phyloP scores from a whole-genome alignment of 768 basidiomycete species.

The Lentinula guzmanii region DNA sequence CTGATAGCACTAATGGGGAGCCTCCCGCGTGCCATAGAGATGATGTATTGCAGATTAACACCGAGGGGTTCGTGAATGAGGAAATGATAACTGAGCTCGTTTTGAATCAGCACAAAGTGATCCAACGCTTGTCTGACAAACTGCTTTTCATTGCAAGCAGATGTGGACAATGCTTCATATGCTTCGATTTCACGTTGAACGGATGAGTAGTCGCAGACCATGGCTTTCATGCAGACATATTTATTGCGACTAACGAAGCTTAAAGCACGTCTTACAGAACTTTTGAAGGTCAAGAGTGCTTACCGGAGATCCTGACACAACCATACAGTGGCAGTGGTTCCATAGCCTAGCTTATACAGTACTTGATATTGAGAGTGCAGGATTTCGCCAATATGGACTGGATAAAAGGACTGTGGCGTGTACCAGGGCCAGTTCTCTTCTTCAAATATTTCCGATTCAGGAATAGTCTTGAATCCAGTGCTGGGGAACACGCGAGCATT shows the following conservation, averaged over 20 bases:
- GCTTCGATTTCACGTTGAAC: neutral
- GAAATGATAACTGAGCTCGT: neutral
- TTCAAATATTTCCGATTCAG: conserved; percentile 9
- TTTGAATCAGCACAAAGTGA: neutral
- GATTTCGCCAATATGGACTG: conserved; percentile 25
- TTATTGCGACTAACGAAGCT: neutral
- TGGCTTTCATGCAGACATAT: conserved; percentile 7
- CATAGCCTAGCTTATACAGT: conserved; percentile 26
- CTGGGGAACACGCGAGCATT: too few species aligned
- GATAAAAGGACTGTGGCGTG: conserved; percentile 18
- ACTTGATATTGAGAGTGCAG: conserved; percentile 23
- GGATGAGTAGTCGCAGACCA: neutral
- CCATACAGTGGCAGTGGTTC: conserved; percentile 21
- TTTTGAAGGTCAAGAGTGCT: neutral
- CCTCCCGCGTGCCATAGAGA: neutral
- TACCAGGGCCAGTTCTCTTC: conserved; percentile 22
- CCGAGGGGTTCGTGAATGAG: neutral
- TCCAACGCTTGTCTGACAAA: neutral
- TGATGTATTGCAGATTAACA: neutral
- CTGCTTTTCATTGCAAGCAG: neutral
- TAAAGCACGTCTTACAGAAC: too few species aligned
- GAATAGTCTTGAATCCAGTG: too few species aligned
- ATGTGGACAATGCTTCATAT: neutral
- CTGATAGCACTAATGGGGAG: neutral
- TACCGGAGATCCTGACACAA: conserved; percentile 18